Evolutionary conservation across 2,329 filamentous ascomycete genomes (phyloP).

Genomic region (Akanthomyces dipterigenus): DNA sequence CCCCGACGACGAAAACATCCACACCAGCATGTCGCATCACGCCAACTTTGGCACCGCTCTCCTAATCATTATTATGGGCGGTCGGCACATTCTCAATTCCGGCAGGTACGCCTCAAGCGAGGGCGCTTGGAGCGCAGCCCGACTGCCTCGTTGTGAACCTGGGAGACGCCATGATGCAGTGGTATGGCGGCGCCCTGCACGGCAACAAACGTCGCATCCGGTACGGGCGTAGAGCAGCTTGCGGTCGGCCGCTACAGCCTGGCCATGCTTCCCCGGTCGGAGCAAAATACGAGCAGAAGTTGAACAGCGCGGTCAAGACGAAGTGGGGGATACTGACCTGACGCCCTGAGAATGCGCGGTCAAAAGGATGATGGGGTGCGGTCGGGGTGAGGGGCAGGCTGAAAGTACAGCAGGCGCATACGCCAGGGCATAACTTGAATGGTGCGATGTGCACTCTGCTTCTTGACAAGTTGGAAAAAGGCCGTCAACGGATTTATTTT

Average conservation of each 20-base stretch:
- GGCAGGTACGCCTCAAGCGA: slow-evolving; percentile 13
- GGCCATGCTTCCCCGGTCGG: background rate
- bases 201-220: slow-evolving; percentile 21
- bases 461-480: no score
- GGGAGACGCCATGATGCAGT: slow-evolving; percentile 16
- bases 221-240: slow-evolving; percentile 10
- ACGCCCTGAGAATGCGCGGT: background rate
- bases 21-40: slow-evolving; percentile 24
- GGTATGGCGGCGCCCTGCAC: slow-evolving; percentile 18
- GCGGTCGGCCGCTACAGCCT: background rate
- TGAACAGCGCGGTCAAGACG: background rate
- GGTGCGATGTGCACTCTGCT: background rate
- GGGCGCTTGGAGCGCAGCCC: slow-evolving; percentile 17
- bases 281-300: background rate
- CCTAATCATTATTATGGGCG: slow-evolving; percentile 28
- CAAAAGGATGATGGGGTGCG: background rate
- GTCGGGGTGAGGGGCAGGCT: background rate
- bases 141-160: slow-evolving; percentile 20
- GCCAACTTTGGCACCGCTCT: slow-evolving; percentile 31
- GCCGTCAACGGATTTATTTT: no score
- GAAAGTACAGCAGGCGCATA: background rate
- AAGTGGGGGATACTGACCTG: background rate
- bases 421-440: background rate
- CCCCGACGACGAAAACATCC: slow-evolving; percentile 13
- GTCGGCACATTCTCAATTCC: slow-evolving; percentile 27